phyloP scores from a whole-genome alignment of 352 stramenopile genomes.

The Pilasporangium apinafurcum region DNA sequence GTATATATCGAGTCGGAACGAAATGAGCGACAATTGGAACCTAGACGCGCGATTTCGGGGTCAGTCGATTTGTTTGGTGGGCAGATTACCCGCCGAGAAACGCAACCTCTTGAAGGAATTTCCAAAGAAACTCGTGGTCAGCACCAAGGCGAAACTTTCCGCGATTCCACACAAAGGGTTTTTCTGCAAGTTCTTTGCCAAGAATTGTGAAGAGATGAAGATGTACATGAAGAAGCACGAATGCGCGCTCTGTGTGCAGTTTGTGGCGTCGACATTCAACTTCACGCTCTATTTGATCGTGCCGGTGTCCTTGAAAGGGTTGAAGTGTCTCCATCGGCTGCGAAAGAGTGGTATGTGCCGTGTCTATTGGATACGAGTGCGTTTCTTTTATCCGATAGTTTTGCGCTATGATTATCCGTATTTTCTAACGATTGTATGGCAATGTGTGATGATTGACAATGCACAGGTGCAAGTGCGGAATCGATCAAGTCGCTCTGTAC shows the following conservation, averaged over 20 bases:
- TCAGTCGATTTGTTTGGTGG: slow-evolving; percentile 59
- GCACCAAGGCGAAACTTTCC: slow-evolving; percentile 69
- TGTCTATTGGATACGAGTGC: background rate
- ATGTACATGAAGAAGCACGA: slow-evolving; percentile 86
- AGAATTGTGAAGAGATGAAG: slow-evolving; percentile 81
- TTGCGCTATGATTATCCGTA: too few relatives aligned
- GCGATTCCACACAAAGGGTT: slow-evolving; percentile 83
- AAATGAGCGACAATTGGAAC: slow-evolving; percentile 74
- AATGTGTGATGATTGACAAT: slow-evolving; percentile 1
- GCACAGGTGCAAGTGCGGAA: slow-evolving; percentile 60
- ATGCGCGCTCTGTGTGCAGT: slow-evolving; percentile 78
- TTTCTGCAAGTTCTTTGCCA: slow-evolving; percentile 87
- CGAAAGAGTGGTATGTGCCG: slow-evolving; percentile 60
- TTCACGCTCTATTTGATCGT: slow-evolving; percentile 83
- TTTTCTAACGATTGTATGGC: background rate
- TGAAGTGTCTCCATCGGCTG: slow-evolving; percentile 77
- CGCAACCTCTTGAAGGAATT: slow-evolving; percentile 72
- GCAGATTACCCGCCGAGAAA: slow-evolving; percentile 75
- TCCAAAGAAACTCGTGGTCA: slow-evolving; percentile 62
- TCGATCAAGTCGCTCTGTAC: slow-evolving; percentile 84
- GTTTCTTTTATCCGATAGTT: slow-evolving; percentile 1
- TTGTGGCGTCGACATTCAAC: slow-evolving; percentile 74
- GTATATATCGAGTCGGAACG: background rate
- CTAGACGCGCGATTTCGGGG: slow-evolving; percentile 85
- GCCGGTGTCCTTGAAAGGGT: slow-evolving; percentile 45